phyloP scores from a whole-genome alignment of 1,284 basidiomycete genomes.

The Moniliella sp. region DNA sequence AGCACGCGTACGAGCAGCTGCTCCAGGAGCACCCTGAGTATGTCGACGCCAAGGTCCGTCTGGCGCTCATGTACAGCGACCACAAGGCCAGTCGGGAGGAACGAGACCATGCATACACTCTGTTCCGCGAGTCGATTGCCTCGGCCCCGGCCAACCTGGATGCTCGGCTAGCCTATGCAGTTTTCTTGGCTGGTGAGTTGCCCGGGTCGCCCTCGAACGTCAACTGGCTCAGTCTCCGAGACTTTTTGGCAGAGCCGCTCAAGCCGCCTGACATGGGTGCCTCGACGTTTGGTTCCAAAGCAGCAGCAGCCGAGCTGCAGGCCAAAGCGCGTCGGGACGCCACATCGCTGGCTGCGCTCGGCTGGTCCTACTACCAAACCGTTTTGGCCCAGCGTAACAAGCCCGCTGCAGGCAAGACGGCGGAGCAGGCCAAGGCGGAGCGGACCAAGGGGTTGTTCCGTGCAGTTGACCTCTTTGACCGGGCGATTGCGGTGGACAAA shows the following conservation, averaged over 20 bases:
- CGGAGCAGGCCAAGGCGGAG: slow-evolving; percentile 14
- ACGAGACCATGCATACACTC: slow-evolving; percentile 13
- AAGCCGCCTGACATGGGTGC: slow-evolving; percentile 8
- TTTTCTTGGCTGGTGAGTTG: slow-evolving; percentile 28
- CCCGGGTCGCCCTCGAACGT: slow-evolving; percentile 16
- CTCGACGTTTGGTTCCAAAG: slow-evolving; percentile 13
- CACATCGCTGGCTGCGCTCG: slow-evolving; percentile 19
- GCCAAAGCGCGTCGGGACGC: slow-evolving; percentile 22
- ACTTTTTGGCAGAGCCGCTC: slow-evolving; percentile 24
- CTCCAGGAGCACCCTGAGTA: slow-evolving; percentile 28
- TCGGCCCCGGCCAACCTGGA: slow-evolving; percentile 24
- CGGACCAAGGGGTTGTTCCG: slow-evolving; percentile 23
- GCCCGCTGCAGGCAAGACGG: slow-evolving; percentile 5
- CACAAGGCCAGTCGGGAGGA: slow-evolving; percentile 4
- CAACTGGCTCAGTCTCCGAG: slow-evolving; percentile 25
- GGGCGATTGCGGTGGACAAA: slow-evolving; percentile 17
- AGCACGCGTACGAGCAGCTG: slow-evolving; percentile 20
- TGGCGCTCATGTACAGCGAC: slow-evolving; percentile 15
- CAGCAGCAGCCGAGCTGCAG: slow-evolving; percentile 12
- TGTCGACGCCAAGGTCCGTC: slow-evolving; percentile 27
- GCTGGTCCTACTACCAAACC: slow-evolving; percentile 31
- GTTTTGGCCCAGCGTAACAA: slow-evolving; percentile 15
- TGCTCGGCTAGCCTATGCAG: slow-evolving; percentile 22
- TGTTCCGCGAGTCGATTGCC: slow-evolving; percentile 23
- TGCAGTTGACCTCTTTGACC: slow-evolving; percentile 27